These are phyloP conservation scores for Diplodia corticola DNA, from an alignment of 2,329 filamentous ascomycete genomes.

Conservation along the genomic window DNA sequence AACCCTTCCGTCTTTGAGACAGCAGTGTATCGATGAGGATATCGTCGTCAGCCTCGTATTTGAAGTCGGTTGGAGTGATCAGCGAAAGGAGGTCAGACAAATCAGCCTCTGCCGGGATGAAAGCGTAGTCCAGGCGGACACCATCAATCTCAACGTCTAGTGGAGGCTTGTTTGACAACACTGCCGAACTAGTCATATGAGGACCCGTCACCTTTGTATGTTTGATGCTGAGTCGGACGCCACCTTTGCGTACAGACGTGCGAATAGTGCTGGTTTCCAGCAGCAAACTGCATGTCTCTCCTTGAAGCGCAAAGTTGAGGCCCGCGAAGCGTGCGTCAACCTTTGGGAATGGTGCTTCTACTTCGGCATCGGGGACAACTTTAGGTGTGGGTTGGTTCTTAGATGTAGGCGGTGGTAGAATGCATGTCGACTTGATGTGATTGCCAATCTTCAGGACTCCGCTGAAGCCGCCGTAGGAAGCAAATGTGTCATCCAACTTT, in stretches of 20 bases:
- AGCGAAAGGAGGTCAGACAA: conserved; percentile 79
- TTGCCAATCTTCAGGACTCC: conserved; percentile 85
- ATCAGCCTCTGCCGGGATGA: conserved; percentile 73
- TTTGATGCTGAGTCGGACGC: conserved; percentile 71
- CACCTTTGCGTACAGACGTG: conserved; percentile 71
- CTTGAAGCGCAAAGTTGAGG: conserved; percentile 71
- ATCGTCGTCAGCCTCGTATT: conserved; percentile 86
- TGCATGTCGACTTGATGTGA: conserved; percentile 75
- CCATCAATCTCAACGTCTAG: conserved; percentile 59
- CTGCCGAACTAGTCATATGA: conserved; percentile 53
- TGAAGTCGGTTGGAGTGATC: conserved; percentile 87
- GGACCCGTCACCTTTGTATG: conserved; percentile 75
- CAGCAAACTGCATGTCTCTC: conserved; percentile 71
- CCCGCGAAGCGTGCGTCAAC: conserved; percentile 76
- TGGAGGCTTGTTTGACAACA: conserved; percentile 47
- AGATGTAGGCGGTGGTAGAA: conserved; percentile 42
- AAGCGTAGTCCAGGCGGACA: conserved; percentile 71
- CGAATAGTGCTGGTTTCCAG: conserved; percentile 82
- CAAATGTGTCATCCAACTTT: conserved; percentile 80
- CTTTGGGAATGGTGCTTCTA: conserved; percentile 53
- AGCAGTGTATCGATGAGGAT: conserved; percentile 92
- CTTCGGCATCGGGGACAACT: conserved; percentile 25
- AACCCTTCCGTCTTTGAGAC: conserved; percentile 81
- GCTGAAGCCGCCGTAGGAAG: conserved; percentile 87
- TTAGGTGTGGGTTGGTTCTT: conserved; percentile 30